Evolutionary conservation across 2,329 filamentous ascomycete genomes (phyloP), one percentile per base, ranked within the genome.

Genomic region (Boeremia exigua): DNA sequence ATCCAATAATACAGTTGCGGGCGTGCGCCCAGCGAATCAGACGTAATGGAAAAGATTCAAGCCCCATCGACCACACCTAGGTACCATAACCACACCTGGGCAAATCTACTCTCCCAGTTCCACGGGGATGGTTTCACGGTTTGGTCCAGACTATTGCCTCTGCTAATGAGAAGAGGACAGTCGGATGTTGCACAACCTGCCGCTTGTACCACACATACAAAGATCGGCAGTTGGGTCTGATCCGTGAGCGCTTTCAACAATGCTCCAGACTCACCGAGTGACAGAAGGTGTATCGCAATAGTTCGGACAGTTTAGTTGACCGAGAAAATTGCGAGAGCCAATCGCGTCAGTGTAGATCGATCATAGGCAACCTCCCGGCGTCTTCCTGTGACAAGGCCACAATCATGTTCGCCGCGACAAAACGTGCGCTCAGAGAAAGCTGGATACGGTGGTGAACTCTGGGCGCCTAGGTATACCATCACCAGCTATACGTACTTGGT

Each of bases 11-110:
- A 36, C 40, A 30, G 42, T 43, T 29, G 28, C 34, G n/a, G 15
- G 28, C 28, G 9, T 43, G 32, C 42, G 25, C 27, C 27, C 33
- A 29, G 42, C 53, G 25, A 56, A 56, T 56, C 48, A 47, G 36
- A 50, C 6, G 36, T 42, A 9, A 27, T 3, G 28, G 4, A 37
- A 32, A 12, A 11, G 7, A 27, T 6, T 23, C 17, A n/a, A 43
- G 37, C 53, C 42, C 42, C 28, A 38, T 33, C 2, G 30, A 30
- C 14, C 37, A 8, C 11, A 10, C 25, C 17, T 44, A 23, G 19
- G 19, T 25, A 19, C 19, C 23, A 28, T 28, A 54, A 38, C 44
- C 25, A 38, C 27, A 39, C 19, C n/a, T 36, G 19, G 38, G 30
- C 45, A 38, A 17, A 33, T 32, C 17, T 29, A 43, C 14, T 15